These are phyloP conservation scores for Excoecaria agallocha DNA, from an alignment of 345 rosid genomes.

Conservation along the genomic window DNA sequence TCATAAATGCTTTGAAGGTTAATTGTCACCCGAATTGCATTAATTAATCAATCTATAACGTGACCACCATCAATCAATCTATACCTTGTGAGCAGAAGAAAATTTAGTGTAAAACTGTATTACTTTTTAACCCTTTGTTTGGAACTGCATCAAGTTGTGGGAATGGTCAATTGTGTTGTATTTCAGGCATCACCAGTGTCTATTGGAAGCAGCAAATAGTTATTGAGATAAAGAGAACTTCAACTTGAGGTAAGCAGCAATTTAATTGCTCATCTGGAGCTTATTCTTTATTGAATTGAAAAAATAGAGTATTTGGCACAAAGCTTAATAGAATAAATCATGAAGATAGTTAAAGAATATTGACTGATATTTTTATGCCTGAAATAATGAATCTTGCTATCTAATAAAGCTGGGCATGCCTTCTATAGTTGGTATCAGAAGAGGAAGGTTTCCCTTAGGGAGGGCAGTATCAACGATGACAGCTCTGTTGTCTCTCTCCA, in stretches of 20 bases:
- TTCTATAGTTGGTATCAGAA: slow-evolving; percentile 24
- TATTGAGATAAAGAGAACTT: slow-evolving; percentile 24
- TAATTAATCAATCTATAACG: too few species aligned
- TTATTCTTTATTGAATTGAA: too few species aligned
- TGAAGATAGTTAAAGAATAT: neutral
- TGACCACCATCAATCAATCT: too few species aligned
- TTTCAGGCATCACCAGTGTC: slow-evolving; percentile 27
- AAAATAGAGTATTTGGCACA: too few species aligned
- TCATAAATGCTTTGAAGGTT: too few species aligned
- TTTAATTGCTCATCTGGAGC: neutral
- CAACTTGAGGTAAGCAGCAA: slow-evolving; percentile 18
- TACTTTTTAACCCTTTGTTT: neutral
- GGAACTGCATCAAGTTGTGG: neutral
- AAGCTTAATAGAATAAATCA: neutral
- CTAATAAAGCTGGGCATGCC: neutral
- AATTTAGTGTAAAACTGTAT: neutral
- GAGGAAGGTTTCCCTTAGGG: slow-evolving; percentile 26
- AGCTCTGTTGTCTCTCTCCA: too few species aligned
- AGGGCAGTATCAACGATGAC: too few species aligned
- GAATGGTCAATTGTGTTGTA: neutral
- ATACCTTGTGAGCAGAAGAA: neutral
- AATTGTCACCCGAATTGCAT: too few species aligned
- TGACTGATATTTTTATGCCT: neutral
- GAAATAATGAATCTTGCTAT: neutral
- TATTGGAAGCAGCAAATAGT: slow-evolving; percentile 16